These are phyloP conservation scores for Sphaceloma murrayae DNA, from an alignment of 2,329 filamentous ascomycete species.

Conservation along the genomic window DNA sequence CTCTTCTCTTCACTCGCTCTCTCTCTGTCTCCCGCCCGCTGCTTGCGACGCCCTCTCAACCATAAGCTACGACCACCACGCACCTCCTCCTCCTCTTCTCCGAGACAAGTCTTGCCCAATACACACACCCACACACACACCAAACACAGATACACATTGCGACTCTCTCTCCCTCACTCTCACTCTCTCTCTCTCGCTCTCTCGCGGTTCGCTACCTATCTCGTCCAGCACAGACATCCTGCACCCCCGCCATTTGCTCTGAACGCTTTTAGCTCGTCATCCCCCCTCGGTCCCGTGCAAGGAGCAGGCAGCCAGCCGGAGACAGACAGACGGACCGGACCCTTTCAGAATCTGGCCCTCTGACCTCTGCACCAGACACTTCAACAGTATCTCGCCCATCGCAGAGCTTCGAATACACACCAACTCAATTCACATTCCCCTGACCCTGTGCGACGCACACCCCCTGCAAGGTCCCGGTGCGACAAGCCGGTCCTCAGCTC, in stretches of 20 bases:
- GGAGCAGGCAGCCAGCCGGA: not conserved
- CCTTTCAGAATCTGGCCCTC: no score
- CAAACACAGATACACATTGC: no score
- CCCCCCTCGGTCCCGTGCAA: constrained; percentile 5
- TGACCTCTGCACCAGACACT: no score
- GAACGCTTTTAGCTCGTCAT: not conserved
- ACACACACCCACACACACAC: constrained; percentile 9
- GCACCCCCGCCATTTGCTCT: constrained; percentile 1
- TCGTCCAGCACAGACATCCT: not conserved
- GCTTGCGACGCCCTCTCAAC: constrained; percentile 11
- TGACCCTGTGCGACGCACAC: constrained; percentile 6
- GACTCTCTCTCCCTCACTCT: no score
- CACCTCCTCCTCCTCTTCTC: constrained; percentile 9
- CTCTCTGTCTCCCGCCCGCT: constrained; percentile 1
- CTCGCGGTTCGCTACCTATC: no score
- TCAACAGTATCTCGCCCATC: no score
- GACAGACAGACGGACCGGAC: no score
- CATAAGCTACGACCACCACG: constrained; percentile 10
- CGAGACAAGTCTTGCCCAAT: constrained; percentile 9
- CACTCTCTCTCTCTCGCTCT: constrained; percentile 2
- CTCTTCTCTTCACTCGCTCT: not conserved
- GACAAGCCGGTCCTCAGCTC: not conserved
- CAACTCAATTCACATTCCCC: not conserved
- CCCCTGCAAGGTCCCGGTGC: constrained; percentile 3
- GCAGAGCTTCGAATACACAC: not conserved